Base-by-base conservation (phyloP, 305 asterid species). In the Lippia alba region DNA sequence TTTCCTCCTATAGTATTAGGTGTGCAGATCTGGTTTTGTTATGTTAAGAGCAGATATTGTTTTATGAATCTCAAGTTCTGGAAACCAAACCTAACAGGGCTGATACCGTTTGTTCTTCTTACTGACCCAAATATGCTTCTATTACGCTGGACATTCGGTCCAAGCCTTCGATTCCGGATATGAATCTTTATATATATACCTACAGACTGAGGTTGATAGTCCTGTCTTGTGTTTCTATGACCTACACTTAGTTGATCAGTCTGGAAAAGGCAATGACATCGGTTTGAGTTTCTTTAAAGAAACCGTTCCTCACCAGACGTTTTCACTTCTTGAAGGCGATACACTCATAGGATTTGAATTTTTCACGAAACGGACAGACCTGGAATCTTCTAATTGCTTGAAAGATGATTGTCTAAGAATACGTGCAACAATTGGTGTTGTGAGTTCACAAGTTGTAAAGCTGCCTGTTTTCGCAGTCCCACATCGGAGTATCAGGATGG, bases 401-500 rank as follows among this genome's bases (percentile, higher is more conserved):
- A 59, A 15, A 59, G 65, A 59, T 18, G 65, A 34, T 59, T 34
- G 64, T 6, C 6, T 58, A 19, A 58, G 7, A 16, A 32, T 58
- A 30, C 45, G 64, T n/a, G 12, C 6, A 11, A 59, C 24, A 0
- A 34, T 85, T 61, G 88, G 86, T 45, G 88, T 85, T 19, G 84
- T 85, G 53, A 82, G 68, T 19, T 83, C 86, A 69, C 80, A 79
- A 36, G 1, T 36, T 5, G 41, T 2, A 36, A 15, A 79, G 64
- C 74, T 36, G 64, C 86, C 76, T 70, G 74, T 87, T 48, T 72
- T 83, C 67, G 80, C 78, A 33, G 86, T 80, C 72, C 87, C 87
- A 19, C 80, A 78, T 11, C 11, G 19, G 40, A 57, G 48, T 18
- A 49, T 56, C 17, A 41, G 51, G 51, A 69, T 78, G 51, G 83